Conservation (phyloP, 805 yeast genomes). For the Clavispora asparagi region DNA sequence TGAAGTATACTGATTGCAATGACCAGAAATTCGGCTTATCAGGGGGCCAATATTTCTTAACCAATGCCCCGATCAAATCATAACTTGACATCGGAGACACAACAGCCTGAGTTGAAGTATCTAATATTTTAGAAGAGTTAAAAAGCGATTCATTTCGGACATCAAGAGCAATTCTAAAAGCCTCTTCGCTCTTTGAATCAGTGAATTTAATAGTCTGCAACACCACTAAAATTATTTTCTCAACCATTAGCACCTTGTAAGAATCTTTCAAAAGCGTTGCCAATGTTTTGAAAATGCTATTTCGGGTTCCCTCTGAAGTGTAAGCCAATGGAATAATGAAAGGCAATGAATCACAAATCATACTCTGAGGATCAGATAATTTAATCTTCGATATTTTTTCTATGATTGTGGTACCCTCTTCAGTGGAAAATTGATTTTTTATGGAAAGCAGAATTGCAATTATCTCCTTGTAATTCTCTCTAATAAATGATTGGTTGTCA, state of each 20-base stretch:
- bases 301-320: conserved; percentile 33
- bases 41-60: conserved; percentile 16
- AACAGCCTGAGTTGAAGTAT: not conserved
- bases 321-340: conserved; percentile 41
- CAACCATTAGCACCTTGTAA: conserved; percentile 19
- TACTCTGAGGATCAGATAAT: conserved; percentile 8
- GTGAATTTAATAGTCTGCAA: conserved; percentile 33
- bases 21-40: conserved; percentile 28
- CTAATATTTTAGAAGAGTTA: not conserved
- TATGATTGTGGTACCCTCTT: conserved; percentile 1
- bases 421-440: conserved; percentile 8
- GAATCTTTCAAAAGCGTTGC: conserved; percentile 11
- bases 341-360: conserved; percentile 31
- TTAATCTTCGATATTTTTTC: conserved; percentile 11
- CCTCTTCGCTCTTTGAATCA: conserved; percentile 32
- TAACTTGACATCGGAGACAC: conserved; percentile 23
- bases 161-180: not conserved
- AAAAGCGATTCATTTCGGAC: not conserved
- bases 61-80: conserved; percentile 20
- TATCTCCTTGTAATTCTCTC: conserved; percentile 30
- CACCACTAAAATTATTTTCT: conserved; percentile 27
- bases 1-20: conserved; percentile 28
- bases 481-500: conserved; percentile 23
- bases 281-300: conserved; percentile 21
- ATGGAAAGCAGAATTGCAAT: conserved; percentile 29